phyloP scores from a whole-genome alignment of 768 basidiomycete species.

The Lactarius indigo region DNA sequence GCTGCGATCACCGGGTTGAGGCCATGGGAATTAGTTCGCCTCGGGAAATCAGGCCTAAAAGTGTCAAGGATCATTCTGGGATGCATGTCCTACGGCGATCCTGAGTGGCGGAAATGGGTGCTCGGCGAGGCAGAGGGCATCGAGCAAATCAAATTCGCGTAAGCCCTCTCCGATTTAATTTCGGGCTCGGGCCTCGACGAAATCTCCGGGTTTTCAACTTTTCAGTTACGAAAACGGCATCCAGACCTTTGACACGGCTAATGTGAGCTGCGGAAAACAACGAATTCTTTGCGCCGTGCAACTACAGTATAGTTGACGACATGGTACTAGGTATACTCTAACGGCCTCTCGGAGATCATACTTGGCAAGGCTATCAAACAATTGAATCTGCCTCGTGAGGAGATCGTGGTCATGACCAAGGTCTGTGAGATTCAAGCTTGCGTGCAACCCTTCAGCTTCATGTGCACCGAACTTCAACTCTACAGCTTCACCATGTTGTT shows the following conservation, averaged over 20 bases:
- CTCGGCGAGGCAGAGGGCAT: conserved; percentile 36
- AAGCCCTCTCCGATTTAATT: conserved; percentile 18
- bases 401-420: conserved; percentile 53
- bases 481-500: conserved; percentile 12
- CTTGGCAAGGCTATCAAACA: conserved; percentile 47
- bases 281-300: neutral
- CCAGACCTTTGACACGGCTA: conserved; percentile 39
- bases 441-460: neutral
- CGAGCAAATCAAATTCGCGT: conserved; percentile 43
- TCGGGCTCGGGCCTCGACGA: neutral
- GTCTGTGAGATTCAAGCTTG: conserved; percentile 10
- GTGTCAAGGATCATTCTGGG: conserved; percentile 35
- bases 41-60: conserved; percentile 32
- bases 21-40: conserved; percentile 25
- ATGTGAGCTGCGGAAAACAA: conserved; percentile 24
- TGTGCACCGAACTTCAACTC: neutral
- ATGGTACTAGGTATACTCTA: conserved; percentile 33
- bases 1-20: neutral
- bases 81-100: conserved; percentile 34
- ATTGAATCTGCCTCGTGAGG: conserved; percentile 43
- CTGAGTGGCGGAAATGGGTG: conserved; percentile 38
- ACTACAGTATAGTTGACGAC: neutral
- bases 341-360: conserved; percentile 42
- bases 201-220: conserved; percentile 21
- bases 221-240: conserved; percentile 41